Evolutionary conservation across 768 basidiomycete species (phyloP).

Genomic region (Leucocoprinus birnbaumii): DNA sequence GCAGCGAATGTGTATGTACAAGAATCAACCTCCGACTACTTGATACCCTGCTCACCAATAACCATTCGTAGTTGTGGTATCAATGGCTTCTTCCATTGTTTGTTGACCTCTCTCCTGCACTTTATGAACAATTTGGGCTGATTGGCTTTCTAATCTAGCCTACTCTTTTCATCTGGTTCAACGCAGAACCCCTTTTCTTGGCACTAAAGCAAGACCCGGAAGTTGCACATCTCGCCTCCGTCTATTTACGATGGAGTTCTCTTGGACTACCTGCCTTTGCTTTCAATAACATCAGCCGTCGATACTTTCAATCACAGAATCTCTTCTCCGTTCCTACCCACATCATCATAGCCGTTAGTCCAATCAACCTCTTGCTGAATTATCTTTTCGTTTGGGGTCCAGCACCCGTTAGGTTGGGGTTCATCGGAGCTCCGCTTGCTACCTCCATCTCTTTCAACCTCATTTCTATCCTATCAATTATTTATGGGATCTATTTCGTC

Average conservation of each 20-base stretch:
- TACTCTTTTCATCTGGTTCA: constrained; percentile 75
- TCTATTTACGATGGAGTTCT: constrained; percentile 75
- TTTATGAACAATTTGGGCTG: constrained; percentile 23
- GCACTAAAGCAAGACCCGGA: constrained; percentile 78
- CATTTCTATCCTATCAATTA: constrained; percentile 58
- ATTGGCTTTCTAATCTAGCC: constrained; percentile 37
- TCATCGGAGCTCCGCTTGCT: constrained; percentile 89
- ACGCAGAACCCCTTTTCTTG: constrained; percentile 75
- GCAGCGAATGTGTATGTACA: constrained; percentile 82
- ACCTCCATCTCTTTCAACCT: constrained; percentile 89
- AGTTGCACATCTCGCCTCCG: constrained; percentile 71
- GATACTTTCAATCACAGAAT: constrained; percentile 67
- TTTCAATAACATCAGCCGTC: constrained; percentile 47
- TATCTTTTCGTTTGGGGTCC: constrained; percentile 93
- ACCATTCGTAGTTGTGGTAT: constrained; percentile 58
- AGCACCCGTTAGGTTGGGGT: constrained; percentile 73
- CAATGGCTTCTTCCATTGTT: constrained; percentile 57
- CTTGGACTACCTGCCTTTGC: constrained; percentile 74
- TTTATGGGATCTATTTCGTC: constrained; percentile 61
- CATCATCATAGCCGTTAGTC: constrained; percentile 79
- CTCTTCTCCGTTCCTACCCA: constrained; percentile 84
- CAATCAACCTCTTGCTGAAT: constrained; percentile 80
- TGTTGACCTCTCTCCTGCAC: constrained; percentile 21
- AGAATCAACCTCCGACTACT: too few relatives aligned
- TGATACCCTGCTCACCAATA: too few relatives aligned